Percentiles rank a stretch among this genome's conserved stretches.
phyloP scores from a whole-genome alignment of 2,329 filamentous ascomycete genomes.

The Paracorniculantispora psalliotae region DNA sequence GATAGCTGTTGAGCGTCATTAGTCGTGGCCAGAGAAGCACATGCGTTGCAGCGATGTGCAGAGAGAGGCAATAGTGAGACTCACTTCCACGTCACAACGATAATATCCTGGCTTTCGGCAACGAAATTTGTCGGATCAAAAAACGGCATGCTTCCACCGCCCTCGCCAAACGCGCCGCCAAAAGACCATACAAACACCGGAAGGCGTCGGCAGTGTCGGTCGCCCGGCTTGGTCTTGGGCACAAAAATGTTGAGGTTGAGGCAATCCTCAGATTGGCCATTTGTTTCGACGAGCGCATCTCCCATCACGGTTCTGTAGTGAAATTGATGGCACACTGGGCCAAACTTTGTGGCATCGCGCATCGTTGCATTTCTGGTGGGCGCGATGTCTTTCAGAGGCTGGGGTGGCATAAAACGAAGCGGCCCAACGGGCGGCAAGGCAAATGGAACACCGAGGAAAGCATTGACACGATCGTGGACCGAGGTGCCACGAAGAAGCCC shows the following conservation, averaged over 20 bases:
- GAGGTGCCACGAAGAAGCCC: not conserved
- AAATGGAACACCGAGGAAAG: conserved; percentile 17
- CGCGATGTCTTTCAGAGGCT: not conserved
- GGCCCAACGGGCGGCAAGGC: conserved; percentile 10
- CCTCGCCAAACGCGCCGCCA: conserved; percentile 29
- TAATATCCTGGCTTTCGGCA: conserved; percentile 40
- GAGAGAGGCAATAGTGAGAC: conserved; percentile 31
- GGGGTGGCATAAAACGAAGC: conserved; percentile 7
- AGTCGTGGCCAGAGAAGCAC: conserved; percentile 16
- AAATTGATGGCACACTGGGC: conserved; percentile 10
- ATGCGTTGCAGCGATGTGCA: conserved; percentile 30
- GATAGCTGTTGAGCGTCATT: not conserved
- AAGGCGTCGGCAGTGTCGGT: conserved; percentile 17
- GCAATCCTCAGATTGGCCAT: conserved; percentile 29
- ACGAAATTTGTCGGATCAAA: conserved; percentile 28
- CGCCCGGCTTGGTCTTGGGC: conserved; percentile 19
- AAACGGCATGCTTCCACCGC: conserved; percentile 14
- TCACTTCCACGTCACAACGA: conserved; percentile 39
- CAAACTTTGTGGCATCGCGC: conserved; percentile 3
- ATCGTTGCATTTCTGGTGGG: not conserved
- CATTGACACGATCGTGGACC: not conserved
- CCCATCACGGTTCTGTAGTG: conserved; percentile 7
- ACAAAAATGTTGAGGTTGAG: conserved; percentile 31
- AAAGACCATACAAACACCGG: conserved; percentile 35
- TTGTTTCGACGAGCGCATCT: not conserved